Evolutionary conservation across 345 rosid genomes (phyloP).

Genomic region (Hibiscus mutabilis): DNA sequence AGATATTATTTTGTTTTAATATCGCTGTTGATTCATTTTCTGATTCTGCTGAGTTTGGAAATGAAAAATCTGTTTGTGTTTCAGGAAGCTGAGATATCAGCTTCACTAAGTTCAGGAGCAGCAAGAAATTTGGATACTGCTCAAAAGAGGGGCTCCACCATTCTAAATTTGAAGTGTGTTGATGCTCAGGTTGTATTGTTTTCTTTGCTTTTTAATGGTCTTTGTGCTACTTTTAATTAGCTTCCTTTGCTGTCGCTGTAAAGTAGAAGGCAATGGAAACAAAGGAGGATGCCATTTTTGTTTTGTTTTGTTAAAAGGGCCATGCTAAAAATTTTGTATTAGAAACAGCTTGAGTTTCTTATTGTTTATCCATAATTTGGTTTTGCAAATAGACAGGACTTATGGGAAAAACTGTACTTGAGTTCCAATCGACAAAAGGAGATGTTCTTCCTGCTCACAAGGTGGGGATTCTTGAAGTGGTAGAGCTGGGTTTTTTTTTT

Average conservation of each 20-base stretch:
- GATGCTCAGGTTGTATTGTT: constrained; percentile 51
- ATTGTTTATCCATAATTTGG: not conserved
- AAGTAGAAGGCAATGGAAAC: not conserved
- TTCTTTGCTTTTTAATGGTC: not conserved
- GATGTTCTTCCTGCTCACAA: constrained; percentile 97
- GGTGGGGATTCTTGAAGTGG: constrained; percentile 23
- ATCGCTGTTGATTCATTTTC: not conserved
- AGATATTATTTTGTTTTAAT: not conserved
- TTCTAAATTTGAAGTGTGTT: constrained; percentile 73
- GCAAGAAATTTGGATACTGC: constrained; percentile 56
- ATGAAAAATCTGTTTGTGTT: not conserved
- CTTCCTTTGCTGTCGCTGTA: not conserved
- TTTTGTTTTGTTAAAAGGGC: not conserved
- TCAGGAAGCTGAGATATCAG: constrained; percentile 79
- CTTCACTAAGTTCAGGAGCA: constrained; percentile 61
- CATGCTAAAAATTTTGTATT: not conserved
- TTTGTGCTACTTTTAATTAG: not conserved
- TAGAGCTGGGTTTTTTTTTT: too few species aligned
- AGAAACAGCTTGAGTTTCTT: not conserved
- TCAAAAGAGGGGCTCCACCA: constrained; percentile 64
- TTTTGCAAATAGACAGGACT: constrained; percentile 48
- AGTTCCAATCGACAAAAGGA: constrained; percentile 83
- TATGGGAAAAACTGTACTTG: constrained; percentile 87
- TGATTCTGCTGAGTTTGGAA: not conserved
- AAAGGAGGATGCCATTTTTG: not conserved